Evolutionary conservation across 2,329 filamentous ascomycete species (phyloP), one percentile per base, ranked within the genome.

Genomic region (Aspergillus unguis): DNA sequence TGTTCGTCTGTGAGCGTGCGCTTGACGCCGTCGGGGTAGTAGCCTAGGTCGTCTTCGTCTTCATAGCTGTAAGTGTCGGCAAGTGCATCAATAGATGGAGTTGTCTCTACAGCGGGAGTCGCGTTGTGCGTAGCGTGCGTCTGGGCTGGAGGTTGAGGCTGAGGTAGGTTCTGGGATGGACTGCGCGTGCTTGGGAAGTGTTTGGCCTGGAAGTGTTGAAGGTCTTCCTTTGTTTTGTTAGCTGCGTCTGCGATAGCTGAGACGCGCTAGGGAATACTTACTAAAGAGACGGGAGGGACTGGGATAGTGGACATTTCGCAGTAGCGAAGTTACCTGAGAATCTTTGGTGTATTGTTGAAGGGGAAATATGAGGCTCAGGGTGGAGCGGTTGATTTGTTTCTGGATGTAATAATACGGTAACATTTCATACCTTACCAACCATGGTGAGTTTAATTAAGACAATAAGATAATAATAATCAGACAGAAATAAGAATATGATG

Each of bases 1-100:
- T 96, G 89, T 62, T 91, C 88, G 65, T 96, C 89, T 7, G 92
- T 96, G 62, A 97, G 77, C 17, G 91, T 96, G 37, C 92, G 86
- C 68, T 94, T 94, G 56, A 85, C 83, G 3, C 92, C 92, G 65
- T 97, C 92, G 1, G 82, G 72, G 61, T 97, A 97, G 70, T 90
- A 92, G 17, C 91, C 92, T 11, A 96, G 76, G 1, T 75, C 83
- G 64, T 89, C 87, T 17, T 71, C 64, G 5, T 72, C 69, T 35
- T 71, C 59, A 17, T 61, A 17, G 17, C 17, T 17, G 17, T 17
- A 17, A 17, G 17, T 17, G 17, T 17, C 17, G 17, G 17, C 17
- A 1, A 17, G 17, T 1, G 17, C 1, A 17, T 17, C 17, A 17
- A 17, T 17, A 17, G 17, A 17, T 1, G 17, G 17, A 17, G 1